These are phyloP conservation scores for Gastrodia elata DNA, from an alignment of 106 monocot genomes.

Conservation along the genomic window DNA sequence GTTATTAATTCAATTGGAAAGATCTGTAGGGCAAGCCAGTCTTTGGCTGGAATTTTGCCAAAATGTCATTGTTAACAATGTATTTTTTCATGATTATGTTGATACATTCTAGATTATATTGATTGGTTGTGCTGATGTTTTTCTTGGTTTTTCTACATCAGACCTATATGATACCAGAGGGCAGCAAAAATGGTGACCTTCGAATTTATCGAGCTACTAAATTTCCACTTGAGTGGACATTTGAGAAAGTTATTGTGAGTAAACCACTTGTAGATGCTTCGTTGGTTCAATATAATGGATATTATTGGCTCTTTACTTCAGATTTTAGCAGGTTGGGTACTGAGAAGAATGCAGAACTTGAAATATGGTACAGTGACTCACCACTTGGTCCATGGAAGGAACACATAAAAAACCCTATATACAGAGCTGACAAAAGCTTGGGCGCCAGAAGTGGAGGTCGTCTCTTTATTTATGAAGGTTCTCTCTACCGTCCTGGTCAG, in stretches of 20 bases:
- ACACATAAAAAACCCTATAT: conserved; percentile 46
- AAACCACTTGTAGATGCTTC: conserved; percentile 44
- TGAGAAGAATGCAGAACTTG: conserved; percentile 58
- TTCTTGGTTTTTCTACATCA: conserved; percentile 2
- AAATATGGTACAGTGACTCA: conserved; percentile 47
- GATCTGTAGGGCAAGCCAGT: too few species aligned
- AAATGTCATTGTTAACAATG: neutral
- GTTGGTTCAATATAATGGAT: conserved; percentile 29
- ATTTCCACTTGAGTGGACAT: conserved; percentile 48
- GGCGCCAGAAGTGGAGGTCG: conserved; percentile 50
- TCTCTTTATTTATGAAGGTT: conserved; percentile 33
- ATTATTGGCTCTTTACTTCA: conserved; percentile 48
- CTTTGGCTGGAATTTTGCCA: neutral
- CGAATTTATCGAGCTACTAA: conserved; percentile 39
- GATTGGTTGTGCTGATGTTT: neutral
- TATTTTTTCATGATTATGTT: neutral
- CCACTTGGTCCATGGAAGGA: conserved; percentile 50
- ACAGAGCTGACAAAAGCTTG: conserved; percentile 34
- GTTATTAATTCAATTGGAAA: too few species aligned
- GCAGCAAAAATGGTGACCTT: conserved; percentile 44
- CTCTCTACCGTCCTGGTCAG: conserved; percentile 39
- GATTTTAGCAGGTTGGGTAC: conserved; percentile 34
- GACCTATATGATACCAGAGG: conserved; percentile 63
- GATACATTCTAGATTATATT: neutral
- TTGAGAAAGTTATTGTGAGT: conserved; percentile 43